Evolutionary conservation across 169 alveolate genomes (phyloP).

Genomic region (Cryptosporidium sp.): DNA sequence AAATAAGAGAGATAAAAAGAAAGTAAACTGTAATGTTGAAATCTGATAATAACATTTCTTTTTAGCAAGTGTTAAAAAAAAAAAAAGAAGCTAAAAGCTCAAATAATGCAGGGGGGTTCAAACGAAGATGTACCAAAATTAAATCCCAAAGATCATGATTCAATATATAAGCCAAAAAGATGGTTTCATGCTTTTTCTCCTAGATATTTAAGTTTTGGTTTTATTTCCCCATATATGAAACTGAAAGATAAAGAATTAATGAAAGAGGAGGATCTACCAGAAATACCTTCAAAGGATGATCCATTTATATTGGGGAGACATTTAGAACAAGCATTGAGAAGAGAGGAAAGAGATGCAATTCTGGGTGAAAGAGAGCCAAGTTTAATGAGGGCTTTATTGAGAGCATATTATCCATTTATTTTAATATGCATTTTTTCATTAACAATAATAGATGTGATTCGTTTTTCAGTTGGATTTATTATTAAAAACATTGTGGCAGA

Average conservation of each 20-base stretch:
- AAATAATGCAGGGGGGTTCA: slow-evolving; percentile 5
- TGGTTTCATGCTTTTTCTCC: slow-evolving; percentile 58
- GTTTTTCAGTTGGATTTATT: slow-evolving; percentile 57
- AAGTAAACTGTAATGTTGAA: not conserved
- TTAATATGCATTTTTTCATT: slow-evolving; percentile 46
- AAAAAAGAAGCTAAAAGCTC: not conserved
- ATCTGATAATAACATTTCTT: not conserved
- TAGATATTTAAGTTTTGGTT: slow-evolving; percentile 66
- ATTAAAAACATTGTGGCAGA: slow-evolving; percentile 58
- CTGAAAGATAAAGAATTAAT: slow-evolving; percentile 36
- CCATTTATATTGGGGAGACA: slow-evolving; percentile 51
- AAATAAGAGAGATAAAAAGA: not conserved
- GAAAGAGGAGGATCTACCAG: slow-evolving; percentile 65
- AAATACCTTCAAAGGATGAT: slow-evolving; percentile 48
- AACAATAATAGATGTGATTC: slow-evolving; percentile 44
- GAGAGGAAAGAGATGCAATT: slow-evolving; percentile 44
- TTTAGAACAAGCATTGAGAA: slow-evolving; percentile 27
- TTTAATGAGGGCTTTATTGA: slow-evolving; percentile 52
- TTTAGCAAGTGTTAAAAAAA: not conserved
- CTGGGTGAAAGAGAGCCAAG: slow-evolving; percentile 46
- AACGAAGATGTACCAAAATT: too few relatives aligned
- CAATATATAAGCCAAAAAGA: slow-evolving; percentile 60
- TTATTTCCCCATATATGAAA: slow-evolving; percentile 63
- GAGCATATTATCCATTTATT: slow-evolving; percentile 59
- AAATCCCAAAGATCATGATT: not conserved